phyloP scores from a whole-genome alignment of 495 filamentous ascomycete species.

The Sporormia fimetaria region DNA sequence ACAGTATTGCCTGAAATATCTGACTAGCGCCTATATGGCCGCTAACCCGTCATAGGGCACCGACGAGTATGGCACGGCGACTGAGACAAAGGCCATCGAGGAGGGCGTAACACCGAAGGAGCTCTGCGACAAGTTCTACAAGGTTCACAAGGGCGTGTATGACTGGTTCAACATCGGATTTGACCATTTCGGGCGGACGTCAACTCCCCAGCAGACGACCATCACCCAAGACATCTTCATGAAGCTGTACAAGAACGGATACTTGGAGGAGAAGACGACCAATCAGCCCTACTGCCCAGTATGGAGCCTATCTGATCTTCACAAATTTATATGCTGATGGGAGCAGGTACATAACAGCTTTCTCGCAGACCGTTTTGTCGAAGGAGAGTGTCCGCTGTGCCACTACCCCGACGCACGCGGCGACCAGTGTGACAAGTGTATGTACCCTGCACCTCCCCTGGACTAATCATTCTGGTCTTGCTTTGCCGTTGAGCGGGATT shows the following conservation, averaged over 20 bases:
- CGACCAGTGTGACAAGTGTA: conserved; percentile 80
- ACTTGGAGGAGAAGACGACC: conserved; percentile 62
- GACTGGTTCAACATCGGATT: conserved; percentile 77
- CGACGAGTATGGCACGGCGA: conserved; percentile 78
- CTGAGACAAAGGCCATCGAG: conserved; percentile 67
- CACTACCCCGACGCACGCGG: conserved; percentile 71
- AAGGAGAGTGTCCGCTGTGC: conserved; percentile 77
- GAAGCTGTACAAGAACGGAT: conserved; percentile 68
- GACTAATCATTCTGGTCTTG: neutral
- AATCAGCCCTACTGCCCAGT: conserved; percentile 82
- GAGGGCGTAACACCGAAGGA: conserved; percentile 58
- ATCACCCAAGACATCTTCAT: conserved; percentile 80
- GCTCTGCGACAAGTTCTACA: conserved; percentile 77
- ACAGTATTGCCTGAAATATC: too few species aligned
- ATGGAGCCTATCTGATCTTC: too few species aligned
- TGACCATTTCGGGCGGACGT: conserved; percentile 76
- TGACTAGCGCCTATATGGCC: too few species aligned
- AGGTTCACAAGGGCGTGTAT: conserved; percentile 73
- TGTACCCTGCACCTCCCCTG: too few species aligned
- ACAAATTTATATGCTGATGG: too few species aligned
- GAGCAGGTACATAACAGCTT: conserved; percentile 67
- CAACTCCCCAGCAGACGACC: conserved; percentile 68
- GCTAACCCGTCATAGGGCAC: too few species aligned
- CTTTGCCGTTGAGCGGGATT: neutral
- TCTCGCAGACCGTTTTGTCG: conserved; percentile 86